A percentile compares a stretch with the other conserved stretches of the same genome.
Evolutionary conservation across 352 stramenopile species (phyloP).

Genomic region (Phytopythium delawarense): DNA sequence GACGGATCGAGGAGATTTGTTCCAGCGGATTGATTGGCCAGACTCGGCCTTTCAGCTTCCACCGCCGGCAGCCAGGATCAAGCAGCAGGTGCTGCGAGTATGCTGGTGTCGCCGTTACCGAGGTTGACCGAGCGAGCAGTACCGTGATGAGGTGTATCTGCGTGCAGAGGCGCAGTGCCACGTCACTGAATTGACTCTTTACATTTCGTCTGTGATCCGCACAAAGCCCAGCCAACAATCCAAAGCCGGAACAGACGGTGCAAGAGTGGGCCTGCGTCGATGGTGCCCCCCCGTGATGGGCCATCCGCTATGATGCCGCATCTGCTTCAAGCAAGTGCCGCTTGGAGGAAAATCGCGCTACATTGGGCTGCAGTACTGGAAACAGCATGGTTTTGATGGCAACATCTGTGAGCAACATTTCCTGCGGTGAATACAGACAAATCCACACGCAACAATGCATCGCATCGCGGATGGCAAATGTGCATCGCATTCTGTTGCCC

Average conservation of each 20-base stretch:
- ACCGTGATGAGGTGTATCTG: constrained; percentile 1
- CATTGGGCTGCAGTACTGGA: neutral
- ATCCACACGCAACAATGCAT: no score
- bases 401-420: no score
- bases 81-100: neutral
- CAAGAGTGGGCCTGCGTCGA: neutral
- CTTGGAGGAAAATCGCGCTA: neutral
- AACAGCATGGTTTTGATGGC: no score
- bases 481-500: no score
- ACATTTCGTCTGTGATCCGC: neutral
- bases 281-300: constrained; percentile 6
- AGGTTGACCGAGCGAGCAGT: neutral
- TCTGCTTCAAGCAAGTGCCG: constrained; percentile 2
- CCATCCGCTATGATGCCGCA: neutral
- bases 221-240: neutral
- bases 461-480: no score
- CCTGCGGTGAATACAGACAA: no score
- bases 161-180: neutral
- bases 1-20: no score
- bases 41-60: no score
- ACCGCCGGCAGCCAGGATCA: no score
- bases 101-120: neutral
- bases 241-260: neutral
- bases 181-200: neutral
- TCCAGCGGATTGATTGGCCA: no score